Base-by-base conservation (phyloP, 1,284 basidiomycete species). In the Thelephora terrestris region DNA sequence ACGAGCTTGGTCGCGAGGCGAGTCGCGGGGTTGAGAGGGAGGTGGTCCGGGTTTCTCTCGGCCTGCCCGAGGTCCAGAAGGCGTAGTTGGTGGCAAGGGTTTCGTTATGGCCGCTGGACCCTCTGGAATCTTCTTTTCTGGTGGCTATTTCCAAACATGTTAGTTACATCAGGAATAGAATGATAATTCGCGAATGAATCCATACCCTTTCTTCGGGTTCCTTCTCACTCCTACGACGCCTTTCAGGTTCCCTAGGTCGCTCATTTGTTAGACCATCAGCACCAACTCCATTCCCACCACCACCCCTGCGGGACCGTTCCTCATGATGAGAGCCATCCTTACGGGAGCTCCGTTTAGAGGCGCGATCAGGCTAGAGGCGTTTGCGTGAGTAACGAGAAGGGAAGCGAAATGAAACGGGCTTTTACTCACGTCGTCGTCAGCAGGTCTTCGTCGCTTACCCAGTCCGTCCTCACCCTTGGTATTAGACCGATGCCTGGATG, bases 51-150 rank as follows among this genome's bases (percentile, higher is more conserved):
- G 29, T 14, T 32, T 52, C 55, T 4, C 57, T 53, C 7, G 67
- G 62, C 82, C 85, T 3, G 82, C 81, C 54, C 85, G 73, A 24
- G 85, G 85, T 12, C 74, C 85, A 46, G 80, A 83, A 24, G 84
- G 84, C 4, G 79, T 78, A 39, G 66, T 74, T 5, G 79, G 68
- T 14, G 81, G 76, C 37, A 77, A 62, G 18, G 64, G 62, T 58
- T 79, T 78, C 4, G 66, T 61, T n/a, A 53, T 48, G 9, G 65
- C 61, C 16, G 53, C 43, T 23, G 74, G 74, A 12, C 71, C 73
- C 16, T 85, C 81, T 3, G 74, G 71, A 47, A 70, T 61, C 38
- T 79, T 75, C 57, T 79, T 83, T 51, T 84, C 79, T 39, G 58
- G 60, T 45, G 67, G 53, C 78, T 79, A 50, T 7, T 27, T 38